Evolutionary conservation across 2,329 filamentous ascomycete genomes (phyloP), one percentile per base, ranked within the genome.

Genomic region (Alternaria sp.): DNA sequence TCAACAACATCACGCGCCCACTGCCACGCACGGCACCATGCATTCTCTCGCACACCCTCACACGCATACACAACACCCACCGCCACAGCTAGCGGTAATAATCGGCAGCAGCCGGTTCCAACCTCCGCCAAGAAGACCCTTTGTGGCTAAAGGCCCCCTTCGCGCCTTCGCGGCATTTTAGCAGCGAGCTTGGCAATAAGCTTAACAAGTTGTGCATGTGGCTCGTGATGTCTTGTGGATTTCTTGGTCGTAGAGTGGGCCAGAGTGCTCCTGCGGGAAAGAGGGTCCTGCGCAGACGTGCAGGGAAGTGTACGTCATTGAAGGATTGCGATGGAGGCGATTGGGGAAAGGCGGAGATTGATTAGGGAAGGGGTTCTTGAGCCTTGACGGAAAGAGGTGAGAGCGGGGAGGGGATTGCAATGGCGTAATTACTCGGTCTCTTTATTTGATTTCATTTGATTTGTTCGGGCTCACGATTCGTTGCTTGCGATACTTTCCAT

Each of bases 141-240:
- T 40, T 40, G 49, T 23, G 19, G 49, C 28, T 23, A 40, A 51
- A 12, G 30, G 21, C 49, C 13, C 19, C 19, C 30, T 15, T 36
- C 30, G 30, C 13, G 5, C 13, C 32, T n/a, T 36, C 30, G 49
- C 19, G 49, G 17, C 28, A 36, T 19, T n/a, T 40, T 40, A 23
- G 19, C 49, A 36, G 49, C 28, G 12, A 32, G 49, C 49, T 51
- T 51, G 49, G 49, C 49, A 36, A 51, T 51, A 51, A 51, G 49
- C 49, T 51, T 51, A 51, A 51, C 26, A 36, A 51, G 49, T 51
- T 36, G 49, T 51, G 49, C 28, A 36, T 51, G 49, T 51, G 49
- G 49, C 49, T 51, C 49, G 28, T 51, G 49, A 32, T 51, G 49
- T 26, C 8, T 21, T 32, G 26, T n/a, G 28, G 49, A 51, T 23